These are phyloP conservation scores for Phytophthora nicotianae DNA, from an alignment of 352 stramenopile species.

Conservation along the genomic window DNA sequence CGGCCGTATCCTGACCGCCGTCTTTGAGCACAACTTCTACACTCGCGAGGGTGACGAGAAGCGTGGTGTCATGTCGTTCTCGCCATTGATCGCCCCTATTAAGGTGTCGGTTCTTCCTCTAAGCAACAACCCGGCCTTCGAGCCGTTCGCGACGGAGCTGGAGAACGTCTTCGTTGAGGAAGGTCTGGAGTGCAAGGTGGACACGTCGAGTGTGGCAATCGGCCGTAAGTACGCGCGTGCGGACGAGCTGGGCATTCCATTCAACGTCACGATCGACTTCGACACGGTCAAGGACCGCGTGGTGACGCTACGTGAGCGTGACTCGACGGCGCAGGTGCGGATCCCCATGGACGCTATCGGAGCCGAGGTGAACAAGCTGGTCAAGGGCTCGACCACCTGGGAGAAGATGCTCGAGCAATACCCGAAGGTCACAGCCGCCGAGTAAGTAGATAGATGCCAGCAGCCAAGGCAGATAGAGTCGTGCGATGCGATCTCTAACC, in stretches of 20 bases:
- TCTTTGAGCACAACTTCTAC: constrained; percentile 99
- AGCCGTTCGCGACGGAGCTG: constrained; percentile 81
- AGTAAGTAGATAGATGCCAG: constrained; percentile 32
- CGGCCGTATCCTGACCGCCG: constrained; percentile 96
- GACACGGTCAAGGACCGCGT: constrained; percentile 91
- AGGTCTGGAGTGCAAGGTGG: constrained; percentile 91
- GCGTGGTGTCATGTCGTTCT: constrained; percentile 98
- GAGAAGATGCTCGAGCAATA: constrained; percentile 82
- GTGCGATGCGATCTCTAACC: constrained; percentile 9
- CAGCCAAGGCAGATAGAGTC: constrained; percentile 1
- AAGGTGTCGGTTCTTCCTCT: constrained; percentile 97
- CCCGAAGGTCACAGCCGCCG: constrained; percentile 67
- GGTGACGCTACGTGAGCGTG: constrained; percentile 98
- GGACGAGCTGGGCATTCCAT: constrained; percentile 98
- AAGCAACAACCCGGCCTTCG: constrained; percentile 88
- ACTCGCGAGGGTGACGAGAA: constrained; percentile 96
- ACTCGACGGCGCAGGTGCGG: constrained; percentile 97
- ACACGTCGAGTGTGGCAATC: constrained; percentile 96
- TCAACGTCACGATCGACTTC: constrained; percentile 99
- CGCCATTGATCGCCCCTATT: constrained; percentile 96
- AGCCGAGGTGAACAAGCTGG: constrained; percentile 83
- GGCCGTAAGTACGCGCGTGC: constrained; percentile 96
- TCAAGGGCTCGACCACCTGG: constrained; percentile 88
- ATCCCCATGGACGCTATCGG: constrained; percentile 89
- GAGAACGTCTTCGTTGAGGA: constrained; percentile 67